Base-by-base conservation (phyloP, 2,329 filamentous ascomycete genomes). In the Tolypocladium album region DNA sequence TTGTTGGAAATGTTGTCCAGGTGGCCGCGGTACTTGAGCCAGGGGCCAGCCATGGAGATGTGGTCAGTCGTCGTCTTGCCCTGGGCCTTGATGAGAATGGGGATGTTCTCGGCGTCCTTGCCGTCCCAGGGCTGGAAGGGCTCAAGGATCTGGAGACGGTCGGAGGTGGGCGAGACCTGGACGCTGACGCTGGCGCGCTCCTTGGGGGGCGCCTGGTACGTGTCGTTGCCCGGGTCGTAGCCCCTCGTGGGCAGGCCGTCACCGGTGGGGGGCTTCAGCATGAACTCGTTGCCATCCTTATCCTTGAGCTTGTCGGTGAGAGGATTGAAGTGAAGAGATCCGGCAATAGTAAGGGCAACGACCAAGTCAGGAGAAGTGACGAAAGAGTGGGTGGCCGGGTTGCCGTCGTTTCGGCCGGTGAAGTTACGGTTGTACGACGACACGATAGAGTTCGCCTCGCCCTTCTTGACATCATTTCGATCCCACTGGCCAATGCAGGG, bases 341-440 rank as follows among this genome's bases (percentile, higher is more conserved):
- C 94, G 50, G 92, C 88, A 75, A 96, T 97, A 15, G 90, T 85
- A 86, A 99, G 93, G 57, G 94, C 94, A 5, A 94, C 97, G 63
- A 99, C 94, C 61, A 99, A 85, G 75, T 99, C 94, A 7, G 94
- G 94, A 0, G 92, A 97, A 12, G 94, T 93, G 58, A 99, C 84
- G 78, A 99, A 99, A 81, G 97, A 97, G 92, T 97, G 97, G 9
- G 94, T 99, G 52, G 88, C 87, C 22, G 90, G 87, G 79, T 99
- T 99, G 63, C 94, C 94, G 71, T 99, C 94, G 74, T 99, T 99
- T 66, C 94, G 89, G 62, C 91, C 93, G 57, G 90, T 90, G 81
- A 99, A 99, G 78, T 99, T 99, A 62, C 94, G 90, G 82, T 99
- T 99, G 80, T 97, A 99, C 0, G 92, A 97, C 11, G 92, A 93